Evolutionary conservation across 106 monocot genomes (phyloP).

Genomic region (Dendrobium huoshanense): DNA sequence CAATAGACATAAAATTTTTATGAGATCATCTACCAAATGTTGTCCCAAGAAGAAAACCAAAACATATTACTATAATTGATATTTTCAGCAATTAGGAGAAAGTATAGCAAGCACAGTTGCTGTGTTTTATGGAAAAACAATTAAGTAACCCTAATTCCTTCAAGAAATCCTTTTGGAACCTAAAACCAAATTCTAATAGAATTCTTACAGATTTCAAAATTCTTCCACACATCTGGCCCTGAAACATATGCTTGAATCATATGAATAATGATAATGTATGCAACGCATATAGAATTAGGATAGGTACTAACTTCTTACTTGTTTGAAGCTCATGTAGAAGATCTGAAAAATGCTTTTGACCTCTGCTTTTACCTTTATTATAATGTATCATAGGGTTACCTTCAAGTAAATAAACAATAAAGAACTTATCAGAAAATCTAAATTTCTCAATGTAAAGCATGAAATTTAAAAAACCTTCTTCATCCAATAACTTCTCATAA

Average conservation of each 20-base stretch:
- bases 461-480: background rate
- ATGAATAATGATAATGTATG: background rate
- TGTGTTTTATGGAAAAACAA: background rate
- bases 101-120: background rate
- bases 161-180: background rate
- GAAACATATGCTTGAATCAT: background rate
- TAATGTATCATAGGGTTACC: background rate
- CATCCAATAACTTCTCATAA: conserved; percentile 1
- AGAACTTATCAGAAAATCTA: background rate
- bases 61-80: too few species aligned
- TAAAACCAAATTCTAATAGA: background rate
- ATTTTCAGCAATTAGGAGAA: too few species aligned
- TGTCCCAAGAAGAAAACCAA: too few species aligned
- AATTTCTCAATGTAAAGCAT: too few species aligned
- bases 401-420: background rate
- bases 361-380: background rate
- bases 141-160: background rate
- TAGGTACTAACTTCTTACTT: background rate
- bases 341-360: background rate
- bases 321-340: background rate
- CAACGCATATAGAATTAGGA: background rate
- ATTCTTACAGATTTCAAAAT: background rate
- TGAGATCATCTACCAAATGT: too few species aligned
- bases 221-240: background rate
- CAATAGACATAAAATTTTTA: too few species aligned